Evolutionary conservation across 1,284 basidiomycete species (phyloP), one percentile per base, ranked within the genome.

Genomic region (Tylopilus orsonianus): DNA sequence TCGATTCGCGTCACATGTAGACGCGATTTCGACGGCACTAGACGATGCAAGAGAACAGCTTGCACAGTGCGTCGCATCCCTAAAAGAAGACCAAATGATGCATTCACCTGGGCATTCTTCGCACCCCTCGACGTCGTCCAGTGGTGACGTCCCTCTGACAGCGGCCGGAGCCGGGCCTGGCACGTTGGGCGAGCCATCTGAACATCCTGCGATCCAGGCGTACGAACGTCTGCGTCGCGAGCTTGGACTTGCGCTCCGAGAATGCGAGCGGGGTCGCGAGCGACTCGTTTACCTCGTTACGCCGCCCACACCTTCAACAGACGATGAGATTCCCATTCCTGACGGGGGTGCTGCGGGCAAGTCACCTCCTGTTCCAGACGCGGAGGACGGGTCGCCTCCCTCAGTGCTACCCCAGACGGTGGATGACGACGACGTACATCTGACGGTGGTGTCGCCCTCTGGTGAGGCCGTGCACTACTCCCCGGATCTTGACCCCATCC

Each of bases 191-290:
- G 56, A 58, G 45, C 44, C 48, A 22, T 53, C 60, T 44, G 69
- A 54, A 34, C 68, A 74, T 44, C 72, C 75, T 4, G 80, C 83
- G 1, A 55, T 90, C 40, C 75, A 78, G 41, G 80, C 85, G 7
- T 89, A 87, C 60, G 87, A 90, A 46, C 71, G 81, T 0, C 70
- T 90, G n/a, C 75, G 87, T 10, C 77, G 80, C 8, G 86, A 89
- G 58, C 74, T 90, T 4, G 87, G 87, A 7, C 67, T 83, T 23
- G 87, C 86, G 1, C 67, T 90, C 14, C 71, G 87, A 9, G 87
- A 90, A 57, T 90, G 87, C 58, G 88, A 91, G 64, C 77, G 89
- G 4, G 88, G 87, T 0, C 72, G 84, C 13, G 81, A 81, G 38
- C 74, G 75, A 9, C 69, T 91, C 22, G 56, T 83, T 3, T 77